Percentiles rank a stretch among this genome's conserved stretches.
Conservation (phyloP, 1,139 yeast genomes). For the Yarrowia galli region DNA sequence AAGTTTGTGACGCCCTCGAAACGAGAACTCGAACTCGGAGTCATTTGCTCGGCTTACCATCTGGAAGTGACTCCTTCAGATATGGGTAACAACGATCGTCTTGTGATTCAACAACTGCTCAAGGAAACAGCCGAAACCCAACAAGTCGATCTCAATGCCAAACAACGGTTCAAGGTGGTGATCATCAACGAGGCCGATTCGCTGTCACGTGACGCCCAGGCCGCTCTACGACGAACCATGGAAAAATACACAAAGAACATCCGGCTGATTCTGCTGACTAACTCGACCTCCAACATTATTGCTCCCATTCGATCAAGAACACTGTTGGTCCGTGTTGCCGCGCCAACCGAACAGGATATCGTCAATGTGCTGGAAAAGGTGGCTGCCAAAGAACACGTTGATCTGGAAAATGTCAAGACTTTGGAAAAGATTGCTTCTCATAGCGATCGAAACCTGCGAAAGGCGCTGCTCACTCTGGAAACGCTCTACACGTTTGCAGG, state of each 20-base stretch:
- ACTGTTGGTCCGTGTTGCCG: slow-evolving; percentile 79
- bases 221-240: slow-evolving; percentile 97
- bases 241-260: slow-evolving; percentile 92
- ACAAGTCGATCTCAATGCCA: slow-evolving; percentile 79
- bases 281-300: slow-evolving; percentile 88
- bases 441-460: slow-evolving; percentile 76
- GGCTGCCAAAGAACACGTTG: slow-evolving; percentile 63
- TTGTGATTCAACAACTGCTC: slow-evolving; percentile 90
- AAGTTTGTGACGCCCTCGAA: slow-evolving; percentile 74
- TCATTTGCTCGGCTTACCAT: slow-evolving; percentile 88
- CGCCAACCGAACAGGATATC: slow-evolving; percentile 72
- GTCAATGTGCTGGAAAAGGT: slow-evolving; percentile 61
- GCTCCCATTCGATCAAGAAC: slow-evolving; percentile 96
- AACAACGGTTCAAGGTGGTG: slow-evolving; percentile 87
- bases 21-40: slow-evolving; percentile 86
- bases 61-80: slow-evolving; percentile 96
- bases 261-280: slow-evolving; percentile 83
- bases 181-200: slow-evolving; percentile 94
- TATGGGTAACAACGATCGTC: slow-evolving; percentile 93
- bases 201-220: slow-evolving; percentile 94
- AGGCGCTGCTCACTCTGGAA: slow-evolving; percentile 80
- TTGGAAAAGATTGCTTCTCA: slow-evolving; percentile 62
- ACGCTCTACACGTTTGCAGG: slow-evolving; percentile 76
- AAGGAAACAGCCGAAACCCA: slow-evolving; percentile 96
- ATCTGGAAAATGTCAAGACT: slow-evolving; percentile 51